Evolutionary conservation across 139 green algal species (phyloP).

Genomic region (Coccomyxa sp.): DNA sequence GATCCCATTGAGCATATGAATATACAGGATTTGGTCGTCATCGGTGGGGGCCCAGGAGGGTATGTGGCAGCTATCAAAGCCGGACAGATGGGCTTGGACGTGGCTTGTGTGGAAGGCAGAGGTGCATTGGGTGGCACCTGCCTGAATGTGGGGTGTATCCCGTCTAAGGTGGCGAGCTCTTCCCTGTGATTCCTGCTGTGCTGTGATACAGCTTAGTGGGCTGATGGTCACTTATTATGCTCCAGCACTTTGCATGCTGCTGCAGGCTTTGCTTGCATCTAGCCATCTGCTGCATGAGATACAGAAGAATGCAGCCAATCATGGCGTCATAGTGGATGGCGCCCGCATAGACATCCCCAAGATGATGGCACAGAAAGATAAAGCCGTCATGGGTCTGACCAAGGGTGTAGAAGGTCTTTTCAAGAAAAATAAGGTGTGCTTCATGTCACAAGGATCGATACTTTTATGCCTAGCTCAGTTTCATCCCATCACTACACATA

Average conservation of each 20-base stretch:
- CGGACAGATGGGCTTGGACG: slow-evolving; percentile 92
- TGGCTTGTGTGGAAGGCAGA: slow-evolving; percentile 92
- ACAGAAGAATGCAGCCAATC: slow-evolving; percentile 70
- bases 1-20: too few species aligned
- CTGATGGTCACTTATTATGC: not conserved
- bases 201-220: not conserved
- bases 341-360: slow-evolving; percentile 69
- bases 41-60: slow-evolving; percentile 94
- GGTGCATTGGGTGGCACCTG: slow-evolving; percentile 93
- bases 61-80: slow-evolving; percentile 99
- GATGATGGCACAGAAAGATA: slow-evolving; percentile 95
- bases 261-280: slow-evolving; percentile 90
- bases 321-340: slow-evolving; percentile 78
- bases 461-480: too few species aligned
- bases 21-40: slow-evolving; percentile 94
- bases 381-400: slow-evolving; percentile 87
- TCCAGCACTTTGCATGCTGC: not conserved
- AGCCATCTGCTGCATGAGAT: slow-evolving; percentile 93
- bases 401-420: slow-evolving; percentile 98
- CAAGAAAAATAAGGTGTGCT: slow-evolving; percentile 98
- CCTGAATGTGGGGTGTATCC: slow-evolving; percentile 98
- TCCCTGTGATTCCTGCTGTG: not conserved
- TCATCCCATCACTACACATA: too few species aligned
- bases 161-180: slow-evolving; percentile 67
- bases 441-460: too few species aligned